These are phyloP conservation scores for Laburnicola sp. DNA, from an alignment of 2,329 filamentous ascomycete genomes.

Conservation along the genomic window DNA sequence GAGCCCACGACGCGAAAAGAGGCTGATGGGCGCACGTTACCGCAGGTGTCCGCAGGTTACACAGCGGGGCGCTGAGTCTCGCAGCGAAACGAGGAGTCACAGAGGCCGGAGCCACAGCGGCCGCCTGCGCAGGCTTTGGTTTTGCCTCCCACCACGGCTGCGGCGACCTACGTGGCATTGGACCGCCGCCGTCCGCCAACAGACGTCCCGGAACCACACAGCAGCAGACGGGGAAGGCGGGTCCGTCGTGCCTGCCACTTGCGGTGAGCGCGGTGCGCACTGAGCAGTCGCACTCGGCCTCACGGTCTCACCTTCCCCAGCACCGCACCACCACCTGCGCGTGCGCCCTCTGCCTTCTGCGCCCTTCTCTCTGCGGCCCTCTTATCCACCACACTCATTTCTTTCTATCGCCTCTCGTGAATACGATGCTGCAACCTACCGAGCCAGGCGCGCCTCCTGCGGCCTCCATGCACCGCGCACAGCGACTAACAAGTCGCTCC, in stretches of 20 bases:
- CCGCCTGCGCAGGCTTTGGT: background rate
- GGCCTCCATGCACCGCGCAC: slow-evolving; percentile 27
- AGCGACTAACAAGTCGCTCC: slow-evolving; percentile 19
- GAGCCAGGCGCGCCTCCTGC: slow-evolving; percentile 1
- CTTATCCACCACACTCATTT: background rate
- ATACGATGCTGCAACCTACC: background rate
- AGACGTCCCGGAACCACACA: background rate
- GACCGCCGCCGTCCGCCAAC: background rate
- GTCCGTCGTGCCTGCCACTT: slow-evolving; percentile 5
- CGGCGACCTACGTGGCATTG: background rate
- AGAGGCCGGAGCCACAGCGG: background rate
- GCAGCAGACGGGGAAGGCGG: background rate
- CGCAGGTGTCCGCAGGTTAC: background rate
- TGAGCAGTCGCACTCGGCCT: background rate
- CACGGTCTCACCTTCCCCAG: background rate
- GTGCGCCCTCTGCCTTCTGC: background rate
- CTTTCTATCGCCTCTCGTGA: slow-evolving; percentile 5
- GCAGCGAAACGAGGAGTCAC: slow-evolving; percentile 3
- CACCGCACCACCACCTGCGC: background rate
- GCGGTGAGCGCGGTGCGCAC: background rate
- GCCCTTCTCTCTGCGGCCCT: background rate
- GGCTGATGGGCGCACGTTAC: background rate
- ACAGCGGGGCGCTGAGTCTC: slow-evolving; percentile 1
- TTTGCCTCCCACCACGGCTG: background rate
- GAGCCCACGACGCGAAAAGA: slow-evolving; percentile 6